Conservation (phyloP, 179 eudicot genomes). For the Beta corolliflora region DNA sequence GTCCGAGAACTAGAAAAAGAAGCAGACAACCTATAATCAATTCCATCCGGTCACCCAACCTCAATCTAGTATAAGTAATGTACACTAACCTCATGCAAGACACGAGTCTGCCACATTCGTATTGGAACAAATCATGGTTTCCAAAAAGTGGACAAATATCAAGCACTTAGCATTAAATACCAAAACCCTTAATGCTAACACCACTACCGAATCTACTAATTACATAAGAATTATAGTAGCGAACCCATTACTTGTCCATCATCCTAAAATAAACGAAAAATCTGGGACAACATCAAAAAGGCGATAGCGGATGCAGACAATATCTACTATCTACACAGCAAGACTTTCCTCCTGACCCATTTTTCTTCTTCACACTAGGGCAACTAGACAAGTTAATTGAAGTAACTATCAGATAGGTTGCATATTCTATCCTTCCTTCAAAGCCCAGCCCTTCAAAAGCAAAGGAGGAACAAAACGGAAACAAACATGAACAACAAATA, state of each 20-base stretch:
- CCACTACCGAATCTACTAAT: not conserved
- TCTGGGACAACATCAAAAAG: not conserved
- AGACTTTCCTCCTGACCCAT: not conserved
- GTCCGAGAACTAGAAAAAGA: not conserved
- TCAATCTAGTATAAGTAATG: not conserved
- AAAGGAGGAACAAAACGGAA: not conserved
- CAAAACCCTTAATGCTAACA: not conserved
- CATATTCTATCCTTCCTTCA: not conserved
- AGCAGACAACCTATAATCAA: not conserved
- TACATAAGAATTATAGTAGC: not conserved
- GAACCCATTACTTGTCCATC: not conserved
- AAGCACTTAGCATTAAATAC: not conserved
- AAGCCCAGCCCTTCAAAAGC: not conserved
- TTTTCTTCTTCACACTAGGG: not conserved
- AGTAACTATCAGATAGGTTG: not conserved
- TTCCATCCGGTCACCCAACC: not conserved
- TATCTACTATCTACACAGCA: not conserved
- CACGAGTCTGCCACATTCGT: not conserved
- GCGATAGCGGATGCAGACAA: not conserved
- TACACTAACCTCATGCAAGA: constrained; percentile 2
- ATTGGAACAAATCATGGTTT: not conserved
- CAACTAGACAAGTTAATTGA: no score
- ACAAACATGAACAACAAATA: not conserved
- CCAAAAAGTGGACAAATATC: not conserved
- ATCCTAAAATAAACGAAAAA: not conserved